These are phyloP conservation scores for Beauveria sp. DNA, from an alignment of 2,329 filamentous ascomycete species.

Conservation along the genomic window DNA sequence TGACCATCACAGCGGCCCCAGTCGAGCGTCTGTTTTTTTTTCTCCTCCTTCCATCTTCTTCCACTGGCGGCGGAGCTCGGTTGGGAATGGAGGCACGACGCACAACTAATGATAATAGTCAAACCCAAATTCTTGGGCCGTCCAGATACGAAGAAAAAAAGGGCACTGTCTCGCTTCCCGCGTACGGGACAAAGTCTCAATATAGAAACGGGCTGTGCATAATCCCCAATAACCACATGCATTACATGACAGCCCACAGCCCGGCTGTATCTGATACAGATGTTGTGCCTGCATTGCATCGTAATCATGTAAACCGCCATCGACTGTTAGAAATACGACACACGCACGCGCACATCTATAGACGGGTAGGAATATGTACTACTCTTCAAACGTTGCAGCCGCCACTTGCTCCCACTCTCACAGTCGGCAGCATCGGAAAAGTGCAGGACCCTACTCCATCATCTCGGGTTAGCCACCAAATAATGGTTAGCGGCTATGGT, in stretches of 20 bases:
- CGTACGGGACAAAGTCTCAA: neutral
- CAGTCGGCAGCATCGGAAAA: neutral
- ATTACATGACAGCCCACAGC: neutral
- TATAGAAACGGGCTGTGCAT: constrained; percentile 10
- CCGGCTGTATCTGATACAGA: constrained; percentile 1
- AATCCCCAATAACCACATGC: neutral
- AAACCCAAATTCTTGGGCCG: neutral
- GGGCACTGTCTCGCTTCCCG: neutral
- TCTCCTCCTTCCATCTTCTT: neutral
- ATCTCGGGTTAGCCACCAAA: neutral
- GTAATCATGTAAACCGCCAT: neutral
- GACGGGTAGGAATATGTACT: neutral
- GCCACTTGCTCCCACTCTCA: neutral
- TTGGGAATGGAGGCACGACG: neutral
- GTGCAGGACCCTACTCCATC: neutral
- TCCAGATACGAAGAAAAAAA: neutral
- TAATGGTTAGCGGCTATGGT: neutral
- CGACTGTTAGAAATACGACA: neutral
- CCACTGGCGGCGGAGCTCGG: neutral
- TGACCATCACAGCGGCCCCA: neutral
- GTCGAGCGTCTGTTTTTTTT: neutral
- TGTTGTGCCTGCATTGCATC: neutral
- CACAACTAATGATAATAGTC: neutral
- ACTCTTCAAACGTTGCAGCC: neutral
- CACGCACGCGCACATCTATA: too few species aligned